Base-by-base conservation (phyloP, 2,329 filamentous ascomycete genomes). In the Diaporthe capsici region DNA sequence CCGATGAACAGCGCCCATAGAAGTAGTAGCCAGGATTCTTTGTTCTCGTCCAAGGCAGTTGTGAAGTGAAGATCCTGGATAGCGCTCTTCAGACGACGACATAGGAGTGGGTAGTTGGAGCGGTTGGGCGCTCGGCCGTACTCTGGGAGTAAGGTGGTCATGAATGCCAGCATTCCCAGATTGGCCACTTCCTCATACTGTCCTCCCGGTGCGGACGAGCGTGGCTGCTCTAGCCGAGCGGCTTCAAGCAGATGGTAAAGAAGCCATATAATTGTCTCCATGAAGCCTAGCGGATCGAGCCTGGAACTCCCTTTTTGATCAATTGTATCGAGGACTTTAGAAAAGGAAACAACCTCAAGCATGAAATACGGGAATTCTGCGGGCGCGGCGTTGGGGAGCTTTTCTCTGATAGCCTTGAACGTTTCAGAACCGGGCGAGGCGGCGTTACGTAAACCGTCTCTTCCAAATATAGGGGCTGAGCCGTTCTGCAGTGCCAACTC, bases 81-180 rank as follows among this genome's bases (percentile, higher is more conserved):
- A 25, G 53, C 53, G 13, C 53, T 55, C 53, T 55, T 55, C 53
- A 55, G 53, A 31, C 15, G 53, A 55, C 53, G n/a, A n/a, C 53
- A 55, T 9, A 57, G 53, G 2, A 57, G 28, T 20, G 53, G 53
- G 28, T 57, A 28, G 17, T 28, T 34, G 17, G 53, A 57, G 15
- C 28, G 15, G 28, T 57, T 15, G 8, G 15, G 53, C 28, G 15
- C 15, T 9, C 53, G 25, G 53, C 53, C 28, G 13, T 57, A 57
- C 28, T 57, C 53, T 22, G 53, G 53, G 5, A 57, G 53, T 6
- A 57, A 57, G 15, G 53, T 57, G 28, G 53, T 57, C 28, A 57
- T 57, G 53, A 57, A 57, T 34, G 53, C 53, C 15, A 57, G 25
- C 53, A 57, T 57, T 6, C n/a, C 53, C 7, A 57, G 28, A 28